Base-by-base conservation (phyloP, 768 basidiomycete genomes). In the Hypholoma fasciculare region DNA sequence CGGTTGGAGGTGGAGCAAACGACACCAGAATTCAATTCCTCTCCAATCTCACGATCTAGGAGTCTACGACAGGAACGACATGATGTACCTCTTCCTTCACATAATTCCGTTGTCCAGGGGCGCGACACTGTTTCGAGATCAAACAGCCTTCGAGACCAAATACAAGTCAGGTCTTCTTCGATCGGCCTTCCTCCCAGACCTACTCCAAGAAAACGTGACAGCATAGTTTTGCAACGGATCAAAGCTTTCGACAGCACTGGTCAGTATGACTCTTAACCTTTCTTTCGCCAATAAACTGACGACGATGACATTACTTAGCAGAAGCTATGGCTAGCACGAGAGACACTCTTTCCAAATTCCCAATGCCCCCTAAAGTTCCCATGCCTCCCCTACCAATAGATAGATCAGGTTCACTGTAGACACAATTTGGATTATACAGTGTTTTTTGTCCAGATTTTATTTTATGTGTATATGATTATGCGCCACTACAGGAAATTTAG, bases 311-410 rank as follows among this genome's bases (percentile, higher is more conserved):
- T 23, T 23, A 17, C 23, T 13, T 20, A 60, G 59, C 49, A 19
- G 63, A 65, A 50, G 42, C 30, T 34, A 54, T 56, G 17, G 30
- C 50, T 47, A 44, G 42, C 53, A 48, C 64, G 7, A 70, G 69
- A 62, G 68, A 73, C 19, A 68, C 73, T 16, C 60, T 78, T 43
- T 61, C 71, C 11, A 67, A 73, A 56, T 77, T 80, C 65, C 69
- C 76, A n/a, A 61, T 74, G 57, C 75, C 78, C n/a, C 71, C 77
- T 0, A 64, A 71, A 20, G 66, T 71, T 34, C 64, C 71, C 7
- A 62, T 74, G 14, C 67, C 69, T 34, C 65, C 67, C n/a, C 57
- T 74, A 49, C 63, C 63, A 17, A 49, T 52, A 27, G 61, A 34
- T 23, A 65, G 49, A 60, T 60, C n/a, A 49, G 34, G 40, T 19